Evolutionary conservation across 164 flowering plant species (phyloP).

Genomic region (Macadamia integrifolia): DNA sequence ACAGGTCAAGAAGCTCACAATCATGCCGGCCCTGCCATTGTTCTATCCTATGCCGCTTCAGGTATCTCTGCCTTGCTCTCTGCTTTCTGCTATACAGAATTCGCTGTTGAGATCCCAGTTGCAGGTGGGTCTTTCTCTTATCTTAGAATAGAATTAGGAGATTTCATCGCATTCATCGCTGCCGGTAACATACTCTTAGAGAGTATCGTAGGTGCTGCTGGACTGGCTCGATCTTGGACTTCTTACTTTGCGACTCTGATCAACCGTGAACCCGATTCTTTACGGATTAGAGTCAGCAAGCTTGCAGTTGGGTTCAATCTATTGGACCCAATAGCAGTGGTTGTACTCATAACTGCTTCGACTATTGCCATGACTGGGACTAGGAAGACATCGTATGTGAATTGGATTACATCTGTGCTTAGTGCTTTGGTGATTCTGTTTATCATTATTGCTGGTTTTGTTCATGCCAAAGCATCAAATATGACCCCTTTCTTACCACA

Average conservation of each 20-base stretch:
- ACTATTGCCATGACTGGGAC: constrained; percentile 52
- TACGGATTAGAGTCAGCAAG: constrained; percentile 31
- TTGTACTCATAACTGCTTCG: constrained; percentile 37
- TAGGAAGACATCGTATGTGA: constrained; percentile 40
- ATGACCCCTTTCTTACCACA: constrained; percentile 55
- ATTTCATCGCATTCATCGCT: constrained; percentile 63
- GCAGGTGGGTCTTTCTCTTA: constrained; percentile 84
- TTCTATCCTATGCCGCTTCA: constrained; percentile 50
- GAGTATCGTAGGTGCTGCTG: constrained; percentile 70
- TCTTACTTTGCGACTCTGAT: constrained; percentile 60
- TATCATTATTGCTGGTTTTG: constrained; percentile 46
- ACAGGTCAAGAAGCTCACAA: constrained; percentile 63
- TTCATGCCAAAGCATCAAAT: constrained; percentile 36
- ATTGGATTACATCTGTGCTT: constrained; percentile 41
- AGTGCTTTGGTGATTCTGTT: constrained; percentile 36
- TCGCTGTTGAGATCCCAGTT: constrained; percentile 68
- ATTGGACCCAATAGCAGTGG: constrained; percentile 61
- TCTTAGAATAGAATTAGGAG: constrained; percentile 64
- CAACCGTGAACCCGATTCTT: constrained; percentile 33
- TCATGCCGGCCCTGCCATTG: constrained; percentile 66
- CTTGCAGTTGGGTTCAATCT: constrained; percentile 51
- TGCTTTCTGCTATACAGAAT: constrained; percentile 73
- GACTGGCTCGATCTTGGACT: constrained; percentile 63
- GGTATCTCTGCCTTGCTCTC: constrained; percentile 71
- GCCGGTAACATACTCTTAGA: constrained; percentile 72